Percentiles rank a stretch among this genome's conserved stretches.
These are phyloP conservation scores for Erodium moschatum DNA, from an alignment of 441 rosid genomes.

Conservation along the genomic window DNA sequence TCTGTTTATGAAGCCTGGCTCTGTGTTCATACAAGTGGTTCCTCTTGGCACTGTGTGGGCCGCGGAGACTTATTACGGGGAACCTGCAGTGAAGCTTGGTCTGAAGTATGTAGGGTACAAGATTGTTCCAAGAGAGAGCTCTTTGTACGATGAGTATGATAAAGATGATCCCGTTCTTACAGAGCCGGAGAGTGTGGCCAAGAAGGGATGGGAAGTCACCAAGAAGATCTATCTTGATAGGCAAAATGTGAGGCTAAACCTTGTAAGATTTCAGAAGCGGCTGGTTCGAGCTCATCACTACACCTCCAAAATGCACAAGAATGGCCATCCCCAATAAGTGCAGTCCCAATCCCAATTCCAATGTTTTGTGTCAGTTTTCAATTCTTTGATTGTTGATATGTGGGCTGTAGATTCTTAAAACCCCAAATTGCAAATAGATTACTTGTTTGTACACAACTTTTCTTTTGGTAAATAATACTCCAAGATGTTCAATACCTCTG, in stretches of 20 bases:
- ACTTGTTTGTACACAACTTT: neutral
- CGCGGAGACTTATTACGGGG: constrained; percentile 81
- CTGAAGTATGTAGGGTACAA: constrained; percentile 59
- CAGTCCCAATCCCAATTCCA: too few relatives aligned
- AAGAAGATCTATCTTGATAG: constrained; percentile 64
- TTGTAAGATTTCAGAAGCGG: constrained; percentile 47
- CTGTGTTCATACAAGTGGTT: constrained; percentile 69
- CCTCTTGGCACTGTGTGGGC: constrained; percentile 93
- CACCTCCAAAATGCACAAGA: constrained; percentile 21
- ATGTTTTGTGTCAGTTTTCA: neutral
- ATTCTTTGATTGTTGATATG: constrained; percentile 17
- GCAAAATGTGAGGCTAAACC: constrained; percentile 59
- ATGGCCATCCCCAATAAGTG: too few relatives aligned
- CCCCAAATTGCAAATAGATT: constrained; percentile 2
- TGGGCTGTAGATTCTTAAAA: too few relatives aligned
- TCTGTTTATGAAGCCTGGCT: constrained; percentile 64
- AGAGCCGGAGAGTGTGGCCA: constrained; percentile 53
- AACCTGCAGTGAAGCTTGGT: constrained; percentile 79
- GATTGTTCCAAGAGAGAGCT: constrained; percentile 58
- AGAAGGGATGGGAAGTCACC: constrained; percentile 80
- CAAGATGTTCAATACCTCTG: too few relatives aligned
- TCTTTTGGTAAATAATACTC: neutral
- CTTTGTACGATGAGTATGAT: constrained; percentile 50
- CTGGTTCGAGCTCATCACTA: constrained; percentile 31
- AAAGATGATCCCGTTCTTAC: constrained; percentile 38